Base-by-base conservation (phyloP, 116 monocot species). In the Posidonia oceanica region DNA sequence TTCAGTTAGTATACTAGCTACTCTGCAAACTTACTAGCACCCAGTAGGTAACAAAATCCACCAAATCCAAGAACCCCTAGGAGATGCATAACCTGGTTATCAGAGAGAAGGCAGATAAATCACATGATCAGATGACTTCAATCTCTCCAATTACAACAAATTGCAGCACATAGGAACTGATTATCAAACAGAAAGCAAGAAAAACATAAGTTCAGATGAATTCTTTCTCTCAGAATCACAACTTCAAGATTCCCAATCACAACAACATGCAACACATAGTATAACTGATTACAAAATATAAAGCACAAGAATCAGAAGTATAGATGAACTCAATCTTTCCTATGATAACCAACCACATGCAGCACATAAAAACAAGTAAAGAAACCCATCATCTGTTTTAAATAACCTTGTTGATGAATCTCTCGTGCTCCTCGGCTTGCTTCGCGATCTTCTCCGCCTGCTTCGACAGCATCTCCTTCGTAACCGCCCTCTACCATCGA, bases 21-120 rank as follows among this genome's bases (percentile, higher is more conserved):
- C 13, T 22, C 59, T 4, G 21, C 15, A 5, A 12, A 78, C 97
- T 89, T 90, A 98, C 98, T 80, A 55, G 98, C 89, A 38, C 98
- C 98, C 84, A 98, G 59, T n/a, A 93, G 57, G 65, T 84, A 98
- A 79, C 93, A 98, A 86, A 98, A 98, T 68, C 74, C 85, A 57
- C 98, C 98, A 76, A 90, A 98, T 74, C 93, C 93, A 59, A 93
- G 85, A 70, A 98, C 98, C 58, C 98, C 85, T 58, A 98, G 14
- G 66, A 93, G 78, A 87, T 98, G 83, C 5, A 93, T 93, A 79
- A 98, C 98, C 98, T 98, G 71, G 39, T 71, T 62, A 17, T 70
- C 23, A 68, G 48, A 41, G 12, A 69, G 15, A 22, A 67, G 5
- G 17, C 39, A 54, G 21, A 39, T 44, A 60, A 64, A 63, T 22